Percentiles rank a stretch among this genome's conserved stretches.
Evolutionary conservation across 106 monocot species (phyloP).

Genomic region (Phalaenopsis equestris): DNA sequence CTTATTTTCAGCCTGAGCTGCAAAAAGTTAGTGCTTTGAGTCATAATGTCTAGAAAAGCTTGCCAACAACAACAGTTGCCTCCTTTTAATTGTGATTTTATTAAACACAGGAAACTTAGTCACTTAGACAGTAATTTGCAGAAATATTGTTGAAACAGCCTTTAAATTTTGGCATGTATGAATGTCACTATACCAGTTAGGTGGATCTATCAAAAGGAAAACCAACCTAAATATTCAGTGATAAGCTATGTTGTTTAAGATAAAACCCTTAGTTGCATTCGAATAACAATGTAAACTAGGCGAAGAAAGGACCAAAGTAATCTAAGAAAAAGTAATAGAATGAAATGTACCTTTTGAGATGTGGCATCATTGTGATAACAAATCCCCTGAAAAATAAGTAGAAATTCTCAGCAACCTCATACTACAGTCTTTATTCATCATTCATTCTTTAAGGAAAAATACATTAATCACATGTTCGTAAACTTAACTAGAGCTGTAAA

Average conservation of each 20-base stretch:
- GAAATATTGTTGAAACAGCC: not conserved
- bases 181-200: not conserved
- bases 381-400: conserved; percentile 3
- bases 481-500: not conserved
- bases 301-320: too few relatives aligned
- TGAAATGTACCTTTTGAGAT: conserved; percentile 1
- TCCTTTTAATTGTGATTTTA: not conserved
- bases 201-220: not conserved
- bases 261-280: not conserved
- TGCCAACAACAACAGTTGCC: too few relatives aligned
- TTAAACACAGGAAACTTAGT: not conserved
- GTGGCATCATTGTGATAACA: not conserved
- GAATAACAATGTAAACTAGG: too few relatives aligned
- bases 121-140: not conserved
- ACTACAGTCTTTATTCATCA: not conserved
- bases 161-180: not conserved
- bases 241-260: not conserved
- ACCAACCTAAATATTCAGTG: not conserved
- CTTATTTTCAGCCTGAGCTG: too few relatives aligned
- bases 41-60: too few relatives aligned
- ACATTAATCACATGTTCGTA: not conserved
- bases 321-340: not conserved
- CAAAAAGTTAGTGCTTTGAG: too few relatives aligned
- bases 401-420: not conserved
- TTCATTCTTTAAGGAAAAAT: not conserved